phyloP scores from a whole-genome alignment of 805 yeast species.

The Hagleromyces aurorensis region DNA sequence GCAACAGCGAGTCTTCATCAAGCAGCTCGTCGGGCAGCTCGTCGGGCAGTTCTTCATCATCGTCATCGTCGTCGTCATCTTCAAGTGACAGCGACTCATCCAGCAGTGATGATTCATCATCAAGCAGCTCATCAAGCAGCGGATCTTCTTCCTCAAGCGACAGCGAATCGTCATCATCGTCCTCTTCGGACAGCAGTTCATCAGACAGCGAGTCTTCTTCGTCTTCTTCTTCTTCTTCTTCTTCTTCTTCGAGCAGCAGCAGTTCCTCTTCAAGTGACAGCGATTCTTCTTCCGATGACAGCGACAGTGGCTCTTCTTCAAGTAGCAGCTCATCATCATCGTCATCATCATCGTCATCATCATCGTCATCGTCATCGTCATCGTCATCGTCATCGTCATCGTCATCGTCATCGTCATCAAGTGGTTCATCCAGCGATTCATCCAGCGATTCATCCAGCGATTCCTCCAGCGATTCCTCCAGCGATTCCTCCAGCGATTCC shows the following conservation, averaged over 20 bases:
- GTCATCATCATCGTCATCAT: not conserved
- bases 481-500: constrained; percentile 8
- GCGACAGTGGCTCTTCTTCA: constrained; percentile 5
- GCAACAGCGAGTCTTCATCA: constrained; percentile 1
- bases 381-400: no score
- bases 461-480: constrained; percentile 12
- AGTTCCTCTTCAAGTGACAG: constrained; percentile 11
- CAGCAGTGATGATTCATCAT: constrained; percentile 1
- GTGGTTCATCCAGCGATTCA: constrained; percentile 2
- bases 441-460: constrained; percentile 2
- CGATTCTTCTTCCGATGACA: constrained; percentile 8
- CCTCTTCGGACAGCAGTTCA: constrained; percentile 36
- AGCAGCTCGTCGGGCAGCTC: constrained; percentile 1
- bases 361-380: no score
- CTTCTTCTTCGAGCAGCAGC: constrained; percentile 5
- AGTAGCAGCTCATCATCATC: constrained; percentile 6
- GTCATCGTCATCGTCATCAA: not conserved
- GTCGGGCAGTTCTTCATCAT: no score
- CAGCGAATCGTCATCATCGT: no score
- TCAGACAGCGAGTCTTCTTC: constrained; percentile 1
- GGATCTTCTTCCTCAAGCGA: no score
- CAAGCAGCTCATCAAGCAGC: no score
- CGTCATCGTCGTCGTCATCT: constrained; percentile 2
- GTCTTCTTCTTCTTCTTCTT: constrained; percentile 12
- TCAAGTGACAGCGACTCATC: constrained; percentile 3